These are phyloP conservation scores for Trametopsis cervina DNA, from an alignment of 768 basidiomycete species.

Conservation along the genomic window DNA sequence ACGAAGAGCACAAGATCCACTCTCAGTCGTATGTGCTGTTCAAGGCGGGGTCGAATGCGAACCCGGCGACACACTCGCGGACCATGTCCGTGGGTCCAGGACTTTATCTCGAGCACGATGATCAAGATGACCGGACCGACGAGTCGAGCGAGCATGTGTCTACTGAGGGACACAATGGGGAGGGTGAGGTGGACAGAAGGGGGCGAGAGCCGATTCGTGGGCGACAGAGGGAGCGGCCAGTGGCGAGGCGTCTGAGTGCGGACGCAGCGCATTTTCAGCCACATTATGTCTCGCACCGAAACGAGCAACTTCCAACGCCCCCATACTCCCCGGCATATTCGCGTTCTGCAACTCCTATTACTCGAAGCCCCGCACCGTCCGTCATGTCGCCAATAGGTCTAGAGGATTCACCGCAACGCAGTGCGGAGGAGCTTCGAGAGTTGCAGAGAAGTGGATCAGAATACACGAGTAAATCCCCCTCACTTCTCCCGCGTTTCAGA, in stretches of 20 bases:
- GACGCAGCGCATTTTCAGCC: constrained; percentile 27
- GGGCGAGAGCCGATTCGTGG: constrained; percentile 12
- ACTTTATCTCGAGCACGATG: constrained; percentile 35
- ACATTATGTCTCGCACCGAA: constrained; percentile 22
- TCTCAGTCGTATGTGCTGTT: constrained; percentile 70
- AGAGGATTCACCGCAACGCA: constrained; percentile 14
- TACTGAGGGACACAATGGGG: constrained; percentile 10
- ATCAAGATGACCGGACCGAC: constrained; percentile 28
- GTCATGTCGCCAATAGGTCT: constrained; percentile 3
- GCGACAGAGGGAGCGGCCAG: constrained; percentile 18
- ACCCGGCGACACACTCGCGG: constrained; percentile 36
- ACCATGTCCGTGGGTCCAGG: constrained; percentile 45
- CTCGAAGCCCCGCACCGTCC: constrained; percentile 13
- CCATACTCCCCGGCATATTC: constrained; percentile 25
- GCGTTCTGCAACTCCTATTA: constrained; percentile 18
- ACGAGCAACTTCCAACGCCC: constrained; percentile 23
- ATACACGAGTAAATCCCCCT: too few relatives aligned
- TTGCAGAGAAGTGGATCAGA: constrained; percentile 12
- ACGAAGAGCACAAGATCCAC: constrained; percentile 72
- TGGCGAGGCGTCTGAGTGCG: constrained; percentile 23
- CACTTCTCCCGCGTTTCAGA: too few relatives aligned
- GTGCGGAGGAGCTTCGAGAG: constrained; percentile 15
- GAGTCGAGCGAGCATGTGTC: constrained; percentile 20
- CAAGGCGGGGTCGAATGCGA: constrained; percentile 41
- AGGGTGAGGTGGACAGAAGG: constrained; percentile 3